Percentiles rank a stretch among this genome's conserved stretches.
Evolutionary conservation across 176 grass and related monocot species (phyloP).

Genomic region (Carex parvula): DNA sequence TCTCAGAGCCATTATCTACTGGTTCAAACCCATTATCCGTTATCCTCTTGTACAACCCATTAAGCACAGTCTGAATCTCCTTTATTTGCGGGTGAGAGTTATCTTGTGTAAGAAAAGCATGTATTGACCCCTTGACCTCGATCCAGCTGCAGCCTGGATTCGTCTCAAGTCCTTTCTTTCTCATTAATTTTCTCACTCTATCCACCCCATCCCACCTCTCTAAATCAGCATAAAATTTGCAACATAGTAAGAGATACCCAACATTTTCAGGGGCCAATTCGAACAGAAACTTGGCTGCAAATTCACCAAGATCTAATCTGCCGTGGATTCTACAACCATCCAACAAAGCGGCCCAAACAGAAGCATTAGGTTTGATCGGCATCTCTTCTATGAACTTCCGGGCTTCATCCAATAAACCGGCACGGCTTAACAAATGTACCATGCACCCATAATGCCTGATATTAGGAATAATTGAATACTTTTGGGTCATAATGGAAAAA

Average conservation of each 20-base stretch:
- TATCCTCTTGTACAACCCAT: constrained; percentile 72
- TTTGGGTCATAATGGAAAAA: constrained; percentile 61
- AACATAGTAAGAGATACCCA: constrained; percentile 26
- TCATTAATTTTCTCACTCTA: constrained; percentile 73
- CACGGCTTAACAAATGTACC: constrained; percentile 85
- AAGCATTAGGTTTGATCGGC: constrained; percentile 27
- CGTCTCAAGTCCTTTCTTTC: constrained; percentile 65
- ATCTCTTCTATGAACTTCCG: constrained; percentile 70
- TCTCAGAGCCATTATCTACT: constrained; percentile 43
- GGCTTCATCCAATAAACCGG: constrained; percentile 61
- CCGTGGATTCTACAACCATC: constrained; percentile 13
- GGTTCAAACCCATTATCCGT: constrained; percentile 41
- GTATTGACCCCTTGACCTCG: constrained; percentile 74
- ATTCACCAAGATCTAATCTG: constrained; percentile 19
- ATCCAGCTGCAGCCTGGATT: constrained; percentile 87
- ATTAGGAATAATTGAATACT: constrained; percentile 73
- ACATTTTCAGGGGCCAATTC: constrained; percentile 9
- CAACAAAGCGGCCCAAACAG: constrained; percentile 29
- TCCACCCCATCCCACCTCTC: constrained; percentile 70
- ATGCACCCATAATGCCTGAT: constrained; percentile 92
- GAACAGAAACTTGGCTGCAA: constrained; percentile 17
- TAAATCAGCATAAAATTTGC: constrained; percentile 79
- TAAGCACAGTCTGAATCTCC: constrained; percentile 66
- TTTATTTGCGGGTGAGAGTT: constrained; percentile 85
- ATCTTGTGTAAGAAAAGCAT: constrained; percentile 91